phyloP scores from a whole-genome alignment of 106 monocot species.

The Allium cepa region DNA sequence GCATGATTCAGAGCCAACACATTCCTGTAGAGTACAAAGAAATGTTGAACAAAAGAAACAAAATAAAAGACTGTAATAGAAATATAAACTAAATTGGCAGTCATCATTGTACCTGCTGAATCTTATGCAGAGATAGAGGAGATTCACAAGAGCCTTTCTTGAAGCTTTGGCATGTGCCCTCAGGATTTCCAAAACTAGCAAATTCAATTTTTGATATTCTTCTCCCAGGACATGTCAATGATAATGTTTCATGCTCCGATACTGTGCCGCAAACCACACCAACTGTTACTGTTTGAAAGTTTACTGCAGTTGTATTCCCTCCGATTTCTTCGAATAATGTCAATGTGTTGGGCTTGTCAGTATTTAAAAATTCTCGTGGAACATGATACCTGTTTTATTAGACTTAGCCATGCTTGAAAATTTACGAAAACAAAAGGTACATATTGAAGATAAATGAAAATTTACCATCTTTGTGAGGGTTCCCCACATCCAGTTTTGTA shows the following conservation, averaged over 20 bases:
- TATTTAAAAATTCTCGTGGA: constrained; percentile 34
- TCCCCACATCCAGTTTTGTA: constrained; percentile 37
- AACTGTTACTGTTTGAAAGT: constrained; percentile 27
- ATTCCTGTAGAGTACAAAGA: background rate
- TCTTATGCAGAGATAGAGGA: background rate
- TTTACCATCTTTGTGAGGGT: constrained; percentile 38
- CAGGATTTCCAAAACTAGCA: constrained; percentile 24
- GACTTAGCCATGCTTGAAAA: background rate
- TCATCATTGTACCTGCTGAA: background rate
- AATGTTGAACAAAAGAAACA: background rate
- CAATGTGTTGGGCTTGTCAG: constrained; percentile 24
- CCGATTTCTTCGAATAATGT: constrained; percentile 54
- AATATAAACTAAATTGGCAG: background rate
- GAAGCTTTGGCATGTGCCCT: constrained; percentile 23
- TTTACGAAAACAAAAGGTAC: background rate
- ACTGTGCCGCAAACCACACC: constrained; percentile 22
- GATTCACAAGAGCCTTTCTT: constrained; percentile 25
- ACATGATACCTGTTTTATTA: constrained; percentile 41
- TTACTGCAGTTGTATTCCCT: constrained; percentile 19
- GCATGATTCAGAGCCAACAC: background rate
- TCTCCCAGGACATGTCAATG: constrained; percentile 17
- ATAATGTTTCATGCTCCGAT: constrained; percentile 14
- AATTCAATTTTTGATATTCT: constrained; percentile 25
- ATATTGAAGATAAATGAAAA: background rate
- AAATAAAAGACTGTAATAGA: background rate